Percentiles rank a stretch among this genome's conserved stretches.
Conservation (phyloP, 2,329 filamentous ascomycete species). For the Cordyceps javanica region DNA sequence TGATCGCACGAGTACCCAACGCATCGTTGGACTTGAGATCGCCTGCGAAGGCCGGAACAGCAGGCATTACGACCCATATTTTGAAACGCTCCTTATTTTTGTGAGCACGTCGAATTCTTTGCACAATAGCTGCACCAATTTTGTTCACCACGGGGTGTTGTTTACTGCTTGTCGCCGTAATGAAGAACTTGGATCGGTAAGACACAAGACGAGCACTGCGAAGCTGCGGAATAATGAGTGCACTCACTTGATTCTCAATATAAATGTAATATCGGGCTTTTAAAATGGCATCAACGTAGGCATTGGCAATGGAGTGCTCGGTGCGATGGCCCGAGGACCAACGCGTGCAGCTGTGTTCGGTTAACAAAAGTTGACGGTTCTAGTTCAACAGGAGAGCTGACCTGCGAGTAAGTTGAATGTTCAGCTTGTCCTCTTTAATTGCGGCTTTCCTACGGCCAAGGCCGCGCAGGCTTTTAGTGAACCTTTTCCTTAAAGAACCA, state of each 20-base stretch:
- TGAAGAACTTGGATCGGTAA: conserved; percentile 60
- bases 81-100: conserved; percentile 61
- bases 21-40: conserved; percentile 68
- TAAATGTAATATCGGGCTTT: conserved; percentile 69
- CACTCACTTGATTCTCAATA: conserved; percentile 63
- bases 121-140: conserved; percentile 72
- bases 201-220: background rate
- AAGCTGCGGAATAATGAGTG: accelerated
- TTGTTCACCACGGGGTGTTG: conserved; percentile 71
- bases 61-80: conserved; percentile 71
- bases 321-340: conserved; percentile 48
- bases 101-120: conserved; percentile 67
- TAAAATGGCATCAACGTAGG: conserved; percentile 67
- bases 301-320: conserved; percentile 78
- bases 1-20: conserved; percentile 74
- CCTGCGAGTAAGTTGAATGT: conserved; percentile 49
- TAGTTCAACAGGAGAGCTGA: conserved; percentile 14
- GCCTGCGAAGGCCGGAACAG: conserved; percentile 76
- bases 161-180: conserved; percentile 66
- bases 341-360: conserved; percentile 33
- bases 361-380: background rate
- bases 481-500: conserved; percentile 38
- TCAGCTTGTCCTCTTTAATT: conserved; percentile 22
- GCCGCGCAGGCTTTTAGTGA: conserved; percentile 33
- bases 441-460: conserved; percentile 30